Evolutionary conservation across 1,284 basidiomycete genomes (phyloP), one percentile per base, ranked within the genome.

Genomic region (Ganoderma leucocontextum): DNA sequence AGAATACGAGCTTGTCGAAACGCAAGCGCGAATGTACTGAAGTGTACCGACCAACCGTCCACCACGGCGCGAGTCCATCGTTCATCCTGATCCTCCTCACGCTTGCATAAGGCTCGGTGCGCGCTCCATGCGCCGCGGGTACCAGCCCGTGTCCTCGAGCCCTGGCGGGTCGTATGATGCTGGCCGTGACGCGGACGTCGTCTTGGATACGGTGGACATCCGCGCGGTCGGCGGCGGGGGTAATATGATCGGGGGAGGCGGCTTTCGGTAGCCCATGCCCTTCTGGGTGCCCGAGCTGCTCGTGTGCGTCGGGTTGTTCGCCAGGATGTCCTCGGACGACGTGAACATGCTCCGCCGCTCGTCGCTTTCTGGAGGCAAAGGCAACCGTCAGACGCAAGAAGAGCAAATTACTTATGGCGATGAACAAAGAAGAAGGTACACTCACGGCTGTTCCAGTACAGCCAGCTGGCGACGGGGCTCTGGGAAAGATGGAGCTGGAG

Each of bases 241-340:
- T 17, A 39, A 10, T 22, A 52, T 1, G 42, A 44, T 5, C 22
- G 39, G 1, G 36, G 58, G 58, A 60, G 38, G 36, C 13, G 36
- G 12, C 38, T 60, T 60, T 25, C 58, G 64, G 65, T 19, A 62
- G 25, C 17, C 42, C 52, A 33, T 58, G 59, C 13, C 44, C 61
- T 13, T 63, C 57, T 8, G 63, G 44, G 29, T 35, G 22, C 47
- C 47, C 47, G 52, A 61, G 17, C 69, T 65, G 65, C 72, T 74
- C 29, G 68, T 63, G 62, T 73, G 73, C 55, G 74, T 76, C 39
- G 80, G 77, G 60, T 81, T 79, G 63, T 78, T 77, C 25, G 80
- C 79, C 70, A 83, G 66, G 62, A 84, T 84, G 2, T 83, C 83
- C 62, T 82, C 82, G 0, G 82, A 80, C 0, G 80, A 79, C 3